Conservation (phyloP, 148 eudicot species). For the Dianthus caryophyllus region DNA sequence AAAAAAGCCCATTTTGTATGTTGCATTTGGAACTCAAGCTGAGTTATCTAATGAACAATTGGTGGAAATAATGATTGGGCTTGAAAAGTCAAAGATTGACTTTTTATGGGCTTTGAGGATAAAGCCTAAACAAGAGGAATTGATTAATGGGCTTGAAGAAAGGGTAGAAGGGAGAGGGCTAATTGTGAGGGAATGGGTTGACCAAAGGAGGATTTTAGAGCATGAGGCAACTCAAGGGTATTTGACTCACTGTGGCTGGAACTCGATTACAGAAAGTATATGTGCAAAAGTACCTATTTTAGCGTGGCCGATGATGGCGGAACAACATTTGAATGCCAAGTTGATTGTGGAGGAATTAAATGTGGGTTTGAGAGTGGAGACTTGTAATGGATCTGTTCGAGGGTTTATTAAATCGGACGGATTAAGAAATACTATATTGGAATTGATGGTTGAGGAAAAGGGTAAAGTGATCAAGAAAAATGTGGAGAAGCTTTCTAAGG, state of each 20-base stretch:
- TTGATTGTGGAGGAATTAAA: constrained; percentile 63
- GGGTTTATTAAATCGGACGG: constrained; percentile 54
- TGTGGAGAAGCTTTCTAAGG: constrained; percentile 37
- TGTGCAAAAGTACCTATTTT: constrained; percentile 62
- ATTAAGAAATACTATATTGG: constrained; percentile 38
- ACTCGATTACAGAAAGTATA: constrained; percentile 60
- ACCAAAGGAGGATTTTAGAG: constrained; percentile 43
- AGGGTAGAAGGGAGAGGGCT: constrained; percentile 47
- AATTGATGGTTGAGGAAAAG: constrained; percentile 55
- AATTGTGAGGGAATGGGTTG: constrained; percentile 63
- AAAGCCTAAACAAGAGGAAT: constrained; percentile 13
- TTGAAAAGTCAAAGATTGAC: constrained; percentile 42
- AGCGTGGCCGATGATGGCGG: constrained; percentile 82
- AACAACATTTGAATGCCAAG: constrained; percentile 62
- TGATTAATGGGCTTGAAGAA: constrained; percentile 38
- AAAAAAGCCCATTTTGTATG: constrained; percentile 38
- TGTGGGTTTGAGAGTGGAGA: constrained; percentile 53
- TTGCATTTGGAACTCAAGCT: constrained; percentile 74
- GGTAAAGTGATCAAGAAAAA: constrained; percentile 42
- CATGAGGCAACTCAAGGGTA: constrained; percentile 47
- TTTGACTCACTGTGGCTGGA: constrained; percentile 89
- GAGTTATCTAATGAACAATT: constrained; percentile 44
- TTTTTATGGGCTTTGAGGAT: constrained; percentile 69
- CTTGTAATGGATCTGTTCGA: constrained; percentile 40
- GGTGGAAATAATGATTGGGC: constrained; percentile 44